Evolutionary conservation across 1,284 basidiomycete species (phyloP), one percentile per base, ranked within the genome.

Genomic region (Cutaneotrichosporon dermatis): DNA sequence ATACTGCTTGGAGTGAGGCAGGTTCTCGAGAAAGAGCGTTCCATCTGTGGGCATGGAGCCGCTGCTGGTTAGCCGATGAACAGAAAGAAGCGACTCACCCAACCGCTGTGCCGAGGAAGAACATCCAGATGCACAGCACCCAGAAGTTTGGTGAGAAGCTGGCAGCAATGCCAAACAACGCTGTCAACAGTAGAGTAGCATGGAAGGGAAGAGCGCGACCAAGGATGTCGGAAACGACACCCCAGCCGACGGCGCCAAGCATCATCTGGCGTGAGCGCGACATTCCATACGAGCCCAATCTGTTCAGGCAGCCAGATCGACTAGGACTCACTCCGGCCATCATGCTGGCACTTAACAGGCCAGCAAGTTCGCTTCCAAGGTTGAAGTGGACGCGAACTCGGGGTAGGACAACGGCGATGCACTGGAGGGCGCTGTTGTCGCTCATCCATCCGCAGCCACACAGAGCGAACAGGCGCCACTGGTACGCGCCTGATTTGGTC

Each of bases 31-130:
- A 54, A 98, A 85, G 5, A 96, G 84, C 0, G 92, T 96, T 3
- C 94, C 94, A 69, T 98, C 94, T 0, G 93, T 97, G 0, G 94
- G 95, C 92, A 97, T 95, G 2, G 90, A 93, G 9, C 91, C 75
- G 10, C 75, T 76, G 57, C 4, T 12, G 1, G 54, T 60, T 34
- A 60, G 54, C 37, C 11, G 25, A 25, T 35, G 39, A 11, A 4
- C 7, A 0, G 25, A 6, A 4, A n/a, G 46, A 45, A 46, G 35
- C 7, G 0, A 65, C 74, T 66, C 45, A 79, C 77, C 75, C 75
- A 1, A 97, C 90, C 4, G 93, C 90, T 51, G 88, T 94, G 2
- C 95, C 95, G 1, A 99, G 82, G 40, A 90, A 82, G 74, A 98
- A 96, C 7, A 97, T 82, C 11, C 87, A 80, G 6, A 89, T 57